Evolutionary conservation across 148 eudicot genomes (phyloP), one percentile per base, ranked within the genome.

Genomic region (Vaccinium myrtillus): DNA sequence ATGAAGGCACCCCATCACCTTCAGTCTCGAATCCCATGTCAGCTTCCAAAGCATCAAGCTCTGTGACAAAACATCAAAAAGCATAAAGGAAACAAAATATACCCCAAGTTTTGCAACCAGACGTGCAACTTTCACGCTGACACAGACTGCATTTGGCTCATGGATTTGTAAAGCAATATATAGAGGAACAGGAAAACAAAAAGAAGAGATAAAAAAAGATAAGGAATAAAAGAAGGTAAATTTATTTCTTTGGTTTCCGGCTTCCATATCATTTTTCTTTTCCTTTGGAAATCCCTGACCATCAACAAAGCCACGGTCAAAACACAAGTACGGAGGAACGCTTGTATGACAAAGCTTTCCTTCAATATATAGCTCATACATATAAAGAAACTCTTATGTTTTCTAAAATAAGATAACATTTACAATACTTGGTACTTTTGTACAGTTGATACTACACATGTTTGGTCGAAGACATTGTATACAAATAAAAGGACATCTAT

Each of bases 1-100:
- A 95, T 15, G 98, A 87, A 75, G 98, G 98, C 78, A 95, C 94
- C 36, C 91, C 95, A 76, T 94, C 92, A 71, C 92, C 88, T 89
- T 95, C 98, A 1, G 90, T 92, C 82, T 92, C 98, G 87, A 87
- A n/a, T 15, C 90, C 90, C 92, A 95, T 94, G 84, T 95, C 98
- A 75, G 92, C 89, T 84, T 95, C 98, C 86, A 95, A 86, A 82
- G 93, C 95, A 89, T 95, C 98, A 86, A 95, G 98, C 88, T 95
- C 98, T 95, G 94, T 49, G 79, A 49, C 23, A 53, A 61, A 71
- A 27, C 13, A 23, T 18, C 2, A 5, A 71, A 53, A 53, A 51
- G 12, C 21, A 53, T 9, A 63, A 53, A 76, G 69, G 15, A 79
- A 56, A 75, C 21, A 80, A 70, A 63, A 16, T 7, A 74, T 43